Evolutionary conservation across 2,329 filamentous ascomycete genomes (phyloP).

Genomic region (Corynespora cassiicola): DNA sequence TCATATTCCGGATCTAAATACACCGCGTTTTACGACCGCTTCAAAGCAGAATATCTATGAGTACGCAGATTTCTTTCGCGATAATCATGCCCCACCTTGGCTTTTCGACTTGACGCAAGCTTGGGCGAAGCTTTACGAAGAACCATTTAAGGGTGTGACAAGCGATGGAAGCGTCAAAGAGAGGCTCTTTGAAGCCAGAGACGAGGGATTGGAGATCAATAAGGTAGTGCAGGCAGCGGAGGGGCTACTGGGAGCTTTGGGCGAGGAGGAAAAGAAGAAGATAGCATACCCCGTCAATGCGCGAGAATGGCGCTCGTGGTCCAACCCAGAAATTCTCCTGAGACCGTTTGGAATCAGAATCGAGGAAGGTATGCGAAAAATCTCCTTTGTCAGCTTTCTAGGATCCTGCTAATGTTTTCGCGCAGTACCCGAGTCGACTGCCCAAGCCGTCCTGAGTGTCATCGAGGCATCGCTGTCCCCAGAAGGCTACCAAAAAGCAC

Average conservation of each 20-base stretch:
- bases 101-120: constrained; percentile 52
- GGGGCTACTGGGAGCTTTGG: constrained; percentile 54
- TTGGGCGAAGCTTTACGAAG: constrained; percentile 52
- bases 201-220: constrained; percentile 68
- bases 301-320: constrained; percentile 74
- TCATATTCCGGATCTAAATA: constrained; percentile 67
- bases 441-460: constrained; percentile 59
- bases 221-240: constrained; percentile 62
- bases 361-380: constrained; percentile 58
- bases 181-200: constrained; percentile 64
- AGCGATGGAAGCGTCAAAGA: constrained; percentile 66
- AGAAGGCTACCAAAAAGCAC: constrained; percentile 74
- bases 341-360: constrained; percentile 73
- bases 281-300: constrained; percentile 70
- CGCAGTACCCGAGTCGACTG: constrained; percentile 34
- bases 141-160: constrained; percentile 75
- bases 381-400: not conserved
- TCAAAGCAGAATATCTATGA: constrained; percentile 67
- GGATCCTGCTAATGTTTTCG: constrained; percentile 8
- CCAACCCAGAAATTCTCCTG: constrained; percentile 76
- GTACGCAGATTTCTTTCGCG: constrained; percentile 68
- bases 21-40: constrained; percentile 68
- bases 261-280: constrained; percentile 55
- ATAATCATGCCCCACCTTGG: constrained; percentile 68
- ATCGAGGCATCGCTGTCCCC: constrained; percentile 67